Percentiles rank a stretch among this genome's conserved stretches.
Evolutionary conservation across 106 monocot species (phyloP).

Genomic region (Dendrobium chrysotoxum): DNA sequence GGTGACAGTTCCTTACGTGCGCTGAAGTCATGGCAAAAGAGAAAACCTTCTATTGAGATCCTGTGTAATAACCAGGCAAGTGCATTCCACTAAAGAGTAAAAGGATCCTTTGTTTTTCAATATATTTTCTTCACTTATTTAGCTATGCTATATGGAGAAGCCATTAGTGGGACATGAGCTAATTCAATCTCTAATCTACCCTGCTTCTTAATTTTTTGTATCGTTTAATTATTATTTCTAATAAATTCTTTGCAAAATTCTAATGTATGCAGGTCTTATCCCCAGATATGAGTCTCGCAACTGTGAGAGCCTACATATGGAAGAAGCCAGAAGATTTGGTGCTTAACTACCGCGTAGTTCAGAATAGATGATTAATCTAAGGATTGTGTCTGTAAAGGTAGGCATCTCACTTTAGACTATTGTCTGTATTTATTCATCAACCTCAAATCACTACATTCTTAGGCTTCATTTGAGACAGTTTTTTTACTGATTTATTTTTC

Average conservation of each 20-base stretch:
- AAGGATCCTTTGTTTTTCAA: background rate
- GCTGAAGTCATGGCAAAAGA: conserved; percentile 49
- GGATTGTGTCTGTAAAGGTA: background rate
- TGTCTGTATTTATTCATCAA: no score
- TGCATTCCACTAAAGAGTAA: background rate
- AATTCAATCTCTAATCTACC: background rate
- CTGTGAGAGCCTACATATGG: conserved; percentile 86
- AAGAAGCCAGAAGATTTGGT: conserved; percentile 94
- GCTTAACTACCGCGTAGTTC: conserved; percentile 68
- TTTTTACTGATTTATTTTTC: no score
- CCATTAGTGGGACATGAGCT: no score
- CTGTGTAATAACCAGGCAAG: conserved; percentile 74
- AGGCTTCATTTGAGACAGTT: no score
- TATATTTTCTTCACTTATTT: background rate
- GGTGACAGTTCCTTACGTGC: conserved; percentile 36
- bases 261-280: conserved; percentile 48
- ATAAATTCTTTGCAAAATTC: background rate
- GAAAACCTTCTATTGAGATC: conserved; percentile 58
- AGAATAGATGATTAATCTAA: conserved; percentile 28
- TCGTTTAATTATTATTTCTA: background rate
- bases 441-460: background rate
- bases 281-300: conserved; percentile 91
- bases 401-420: no score
- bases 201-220: background rate
- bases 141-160: no score